A percentile compares a stretch with the other conserved stretches of the same genome.
Evolutionary conservation across 2,329 filamentous ascomycete genomes (phyloP).

Genomic region (Diaporthe capsici): DNA sequence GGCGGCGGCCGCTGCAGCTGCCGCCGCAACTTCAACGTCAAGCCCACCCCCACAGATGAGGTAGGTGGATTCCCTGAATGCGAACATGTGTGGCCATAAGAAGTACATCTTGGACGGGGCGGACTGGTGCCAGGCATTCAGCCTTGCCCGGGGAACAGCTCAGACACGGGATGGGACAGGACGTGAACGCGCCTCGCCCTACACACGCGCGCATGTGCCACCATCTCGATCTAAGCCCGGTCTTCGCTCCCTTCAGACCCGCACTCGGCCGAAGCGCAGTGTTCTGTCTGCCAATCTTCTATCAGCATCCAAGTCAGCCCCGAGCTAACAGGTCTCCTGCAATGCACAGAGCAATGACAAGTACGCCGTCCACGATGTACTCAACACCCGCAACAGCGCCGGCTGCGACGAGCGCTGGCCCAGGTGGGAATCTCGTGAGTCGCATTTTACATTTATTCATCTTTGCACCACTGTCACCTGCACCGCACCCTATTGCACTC

Average conservation of each 20-base stretch:
- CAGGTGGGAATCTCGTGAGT: conserved; percentile 57
- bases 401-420: conserved; percentile 56
- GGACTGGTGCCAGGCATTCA: not conserved
- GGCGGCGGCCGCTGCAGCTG: conserved; percentile 49
- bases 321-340: conserved; percentile 11
- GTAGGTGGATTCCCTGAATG: conserved; percentile 53
- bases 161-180: not conserved
- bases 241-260: conserved; percentile 7
- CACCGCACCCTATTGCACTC: not conserved
- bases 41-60: conserved; percentile 62
- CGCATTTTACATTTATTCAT: conserved; percentile 9
- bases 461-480: not conserved
- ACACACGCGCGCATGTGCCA: not conserved
- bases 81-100: not conserved
- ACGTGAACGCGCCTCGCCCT: not conserved
- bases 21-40: conserved; percentile 48
- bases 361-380: conserved; percentile 44
- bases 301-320: not conserved
- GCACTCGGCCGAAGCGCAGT: conserved; percentile 20
- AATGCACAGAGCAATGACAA: conserved; percentile 44
- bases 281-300: not conserved
- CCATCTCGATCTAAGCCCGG: conserved; percentile 2
- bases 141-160: not conserved
- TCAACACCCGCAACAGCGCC: conserved; percentile 52
- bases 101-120: not conserved